Percentiles rank a stretch among this genome's conserved stretches.
These are phyloP conservation scores for Leccinum pellstonianum DNA, from an alignment of 768 basidiomycete genomes.

Conservation along the genomic window DNA sequence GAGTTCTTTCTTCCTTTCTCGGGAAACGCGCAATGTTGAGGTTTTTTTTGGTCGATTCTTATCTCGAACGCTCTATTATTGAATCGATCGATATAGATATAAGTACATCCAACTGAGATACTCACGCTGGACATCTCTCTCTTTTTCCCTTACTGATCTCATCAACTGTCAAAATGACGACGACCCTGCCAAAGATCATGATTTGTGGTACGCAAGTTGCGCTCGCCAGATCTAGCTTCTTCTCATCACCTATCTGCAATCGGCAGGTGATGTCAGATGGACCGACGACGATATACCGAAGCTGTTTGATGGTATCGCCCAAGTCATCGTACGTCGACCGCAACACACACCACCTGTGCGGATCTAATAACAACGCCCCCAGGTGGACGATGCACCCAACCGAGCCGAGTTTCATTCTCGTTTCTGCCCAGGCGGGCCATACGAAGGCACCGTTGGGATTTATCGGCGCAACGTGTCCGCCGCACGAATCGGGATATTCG, in stretches of 20 bases:
- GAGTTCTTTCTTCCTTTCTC: background rate
- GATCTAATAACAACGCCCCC: background rate
- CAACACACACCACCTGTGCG: background rate
- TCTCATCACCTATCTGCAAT: background rate
- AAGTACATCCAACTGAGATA: background rate
- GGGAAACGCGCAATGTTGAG: too few relatives aligned
- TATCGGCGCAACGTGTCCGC: slow-evolving; percentile 47
- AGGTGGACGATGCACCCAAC: slow-evolving; percentile 41
- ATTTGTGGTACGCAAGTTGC: slow-evolving; percentile 28
- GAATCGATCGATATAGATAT: background rate
- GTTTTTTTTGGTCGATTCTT: too few relatives aligned
- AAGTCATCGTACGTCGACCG: slow-evolving; percentile 63
- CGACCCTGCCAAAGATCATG: slow-evolving; percentile 24
- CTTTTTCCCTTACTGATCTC: background rate
- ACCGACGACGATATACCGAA: slow-evolving; percentile 66
- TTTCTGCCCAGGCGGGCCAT: slow-evolving; percentile 44
- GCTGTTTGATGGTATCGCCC: slow-evolving; percentile 63
- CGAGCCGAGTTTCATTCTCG: slow-evolving; percentile 47
- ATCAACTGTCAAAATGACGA: slow-evolving; percentile 2
- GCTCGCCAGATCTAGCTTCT: background rate
- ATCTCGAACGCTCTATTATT: background rate
- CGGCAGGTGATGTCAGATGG: slow-evolving; percentile 66
- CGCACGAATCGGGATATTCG: slow-evolving; percentile 47
- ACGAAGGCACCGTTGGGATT: slow-evolving; percentile 47
- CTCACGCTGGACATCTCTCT: background rate